These are phyloP conservation scores for Adansonia gregorii DNA, from an alignment of 441 rosid genomes.

Conservation along the genomic window DNA sequence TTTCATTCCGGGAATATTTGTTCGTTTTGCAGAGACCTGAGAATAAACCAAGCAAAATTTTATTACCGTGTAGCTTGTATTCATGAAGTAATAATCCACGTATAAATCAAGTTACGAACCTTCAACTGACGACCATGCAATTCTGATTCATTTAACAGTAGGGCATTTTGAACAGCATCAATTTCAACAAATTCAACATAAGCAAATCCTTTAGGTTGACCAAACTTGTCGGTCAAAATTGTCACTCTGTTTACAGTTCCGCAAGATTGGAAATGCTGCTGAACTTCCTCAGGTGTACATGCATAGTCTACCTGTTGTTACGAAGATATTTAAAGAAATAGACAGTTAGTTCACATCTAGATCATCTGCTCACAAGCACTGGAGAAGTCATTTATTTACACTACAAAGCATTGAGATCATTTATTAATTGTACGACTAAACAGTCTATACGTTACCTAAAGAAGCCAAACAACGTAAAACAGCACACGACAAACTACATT, in stretches of 20 bases:
- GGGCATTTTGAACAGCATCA: slow-evolving; percentile 76
- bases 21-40: slow-evolving; percentile 78
- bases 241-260: slow-evolving; percentile 82
- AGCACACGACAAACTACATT: neutral
- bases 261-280: slow-evolving; percentile 83
- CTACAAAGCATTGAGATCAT: neutral
- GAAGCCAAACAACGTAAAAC: neutral
- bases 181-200: slow-evolving; percentile 78
- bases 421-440: neutral
- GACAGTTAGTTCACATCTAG: slow-evolving; percentile 1
- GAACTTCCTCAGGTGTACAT: slow-evolving; percentile 85
- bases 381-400: neutral
- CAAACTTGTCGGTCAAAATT: slow-evolving; percentile 80
- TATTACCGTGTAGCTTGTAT: slow-evolving; percentile 17
- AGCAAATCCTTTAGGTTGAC: slow-evolving; percentile 87
- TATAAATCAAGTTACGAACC: slow-evolving; percentile 41
- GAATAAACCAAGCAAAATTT: slow-evolving; percentile 24
- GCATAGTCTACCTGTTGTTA: slow-evolving; percentile 67
- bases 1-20: slow-evolving; percentile 76
- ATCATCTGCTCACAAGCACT: neutral
- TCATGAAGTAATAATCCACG: neutral
- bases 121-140: slow-evolving; percentile 81
- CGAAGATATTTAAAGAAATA: neutral
- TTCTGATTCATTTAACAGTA: slow-evolving; percentile 73
- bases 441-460: neutral